Percentiles rank a stretch among this genome's conserved stretches.
phyloP scores from a whole-genome alignment of 345 rosid species.

The Xanthoceras sorbifolium region DNA sequence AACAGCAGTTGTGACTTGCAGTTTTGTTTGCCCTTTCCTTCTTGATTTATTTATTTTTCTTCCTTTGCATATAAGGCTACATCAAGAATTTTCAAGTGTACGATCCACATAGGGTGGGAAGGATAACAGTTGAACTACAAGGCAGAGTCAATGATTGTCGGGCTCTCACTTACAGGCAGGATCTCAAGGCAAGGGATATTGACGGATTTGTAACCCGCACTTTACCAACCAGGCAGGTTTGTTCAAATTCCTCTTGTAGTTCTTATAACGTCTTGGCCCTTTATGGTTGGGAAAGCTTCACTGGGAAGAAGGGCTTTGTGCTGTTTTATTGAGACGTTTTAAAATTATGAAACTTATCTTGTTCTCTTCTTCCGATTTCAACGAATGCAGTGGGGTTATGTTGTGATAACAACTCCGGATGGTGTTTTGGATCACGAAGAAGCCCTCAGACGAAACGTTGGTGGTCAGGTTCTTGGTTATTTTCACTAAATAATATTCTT shows the following conservation, averaged over 20 bases:
- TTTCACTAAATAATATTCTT: constrained; percentile 51
- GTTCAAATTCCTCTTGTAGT: constrained; percentile 7
- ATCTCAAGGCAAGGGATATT: constrained; percentile 75
- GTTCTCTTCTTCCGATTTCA: background rate
- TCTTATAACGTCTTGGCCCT: background rate
- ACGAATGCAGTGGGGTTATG: constrained; percentile 82
- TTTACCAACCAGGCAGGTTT: constrained; percentile 91
- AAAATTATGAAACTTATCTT: constrained; percentile 9
- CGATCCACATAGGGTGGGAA: constrained; percentile 91
- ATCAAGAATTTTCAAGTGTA: constrained; percentile 66
- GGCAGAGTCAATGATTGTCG: constrained; percentile 86
- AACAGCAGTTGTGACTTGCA: background rate
- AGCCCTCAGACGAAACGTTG: constrained; percentile 71
- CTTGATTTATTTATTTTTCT: background rate
- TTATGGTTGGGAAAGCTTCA: background rate
- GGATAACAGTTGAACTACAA: constrained; percentile 76
- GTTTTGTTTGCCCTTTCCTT: constrained; percentile 14
- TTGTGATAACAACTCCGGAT: constrained; percentile 85
- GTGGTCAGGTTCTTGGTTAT: constrained; percentile 93
- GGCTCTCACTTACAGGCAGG: constrained; percentile 89
- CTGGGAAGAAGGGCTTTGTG: background rate
- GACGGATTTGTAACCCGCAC: constrained; percentile 55
- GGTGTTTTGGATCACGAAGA: constrained; percentile 97
- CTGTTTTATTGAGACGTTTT: too few species aligned
- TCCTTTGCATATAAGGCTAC: constrained; percentile 47